A percentile compares a stretch with the other conserved stretches of the same genome.
Conservation (phyloP, 2,329 filamentous ascomycete genomes). For the Cladosporium sp. region DNA sequence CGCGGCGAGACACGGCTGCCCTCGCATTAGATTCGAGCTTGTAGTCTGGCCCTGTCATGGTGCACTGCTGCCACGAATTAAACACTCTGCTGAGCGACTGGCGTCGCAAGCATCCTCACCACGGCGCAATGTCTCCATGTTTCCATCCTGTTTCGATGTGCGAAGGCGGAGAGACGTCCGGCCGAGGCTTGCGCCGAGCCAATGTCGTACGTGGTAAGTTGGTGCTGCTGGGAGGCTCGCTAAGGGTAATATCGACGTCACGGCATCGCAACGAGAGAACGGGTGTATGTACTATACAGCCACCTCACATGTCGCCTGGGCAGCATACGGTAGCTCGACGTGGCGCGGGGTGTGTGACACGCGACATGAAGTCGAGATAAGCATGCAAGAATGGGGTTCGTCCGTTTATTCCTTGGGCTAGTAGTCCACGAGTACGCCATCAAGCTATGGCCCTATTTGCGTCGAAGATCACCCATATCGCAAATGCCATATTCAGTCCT, state of each 20-base stretch:
- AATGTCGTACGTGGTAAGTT: background rate
- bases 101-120: background rate
- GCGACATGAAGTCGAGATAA: conserved; percentile 19
- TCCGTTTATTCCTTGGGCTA: conserved; percentile 18
- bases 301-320: background rate
- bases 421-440: conserved; percentile 20
- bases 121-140: background rate
- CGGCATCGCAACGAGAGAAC: background rate
- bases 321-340: background rate
- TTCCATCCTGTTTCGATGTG: background rate
- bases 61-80: conserved; percentile 1
- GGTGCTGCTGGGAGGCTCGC: background rate
- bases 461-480: conserved; percentile 8
- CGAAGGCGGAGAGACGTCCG: background rate
- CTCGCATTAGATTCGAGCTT: conserved; percentile 18
- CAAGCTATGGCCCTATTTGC: conserved; percentile 10
- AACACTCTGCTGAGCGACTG: background rate
- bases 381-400: conserved; percentile 15
- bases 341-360: conserved; percentile 15
- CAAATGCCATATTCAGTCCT: background rate
- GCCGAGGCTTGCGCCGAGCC: background rate
- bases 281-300: background rate
- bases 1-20: conserved; percentile 16
- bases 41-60: background rate
- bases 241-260: background rate